Evolutionary conservation across 176 grass and related monocot genomes (phyloP).

Genomic region (Cenchrus purpureus): DNA sequence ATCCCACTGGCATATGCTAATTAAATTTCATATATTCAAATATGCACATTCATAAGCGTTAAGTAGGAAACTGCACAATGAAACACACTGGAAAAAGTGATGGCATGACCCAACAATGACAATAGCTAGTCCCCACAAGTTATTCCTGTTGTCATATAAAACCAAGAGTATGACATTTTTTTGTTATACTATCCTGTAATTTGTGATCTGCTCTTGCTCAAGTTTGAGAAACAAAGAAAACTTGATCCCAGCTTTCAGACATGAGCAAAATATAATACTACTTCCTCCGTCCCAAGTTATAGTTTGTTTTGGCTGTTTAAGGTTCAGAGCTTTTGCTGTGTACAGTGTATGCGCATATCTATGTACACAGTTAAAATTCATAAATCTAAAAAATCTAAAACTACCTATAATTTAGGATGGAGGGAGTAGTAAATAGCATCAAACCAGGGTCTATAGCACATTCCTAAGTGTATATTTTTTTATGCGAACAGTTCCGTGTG

Average conservation of each 20-base stretch:
- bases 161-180: slow-evolving; percentile 6
- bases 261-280: slow-evolving; percentile 9
- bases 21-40: not conserved
- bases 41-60: not conserved
- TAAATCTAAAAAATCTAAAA: no score
- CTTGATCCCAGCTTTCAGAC: not conserved
- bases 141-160: slow-evolving; percentile 1
- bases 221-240: slow-evolving; percentile 26
- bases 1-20: not conserved
- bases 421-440: slow-evolving; percentile 2
- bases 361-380: no score
- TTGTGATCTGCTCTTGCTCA: not conserved
- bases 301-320: no score
- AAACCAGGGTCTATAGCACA: slow-evolving; percentile 5
- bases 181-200: not conserved
- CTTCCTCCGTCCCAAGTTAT: no score
- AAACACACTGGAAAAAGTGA: slow-evolving; percentile 3
- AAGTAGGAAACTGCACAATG: slow-evolving; percentile 9
- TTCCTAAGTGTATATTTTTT: not conserved
- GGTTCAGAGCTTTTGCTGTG: no score
- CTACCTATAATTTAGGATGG: no score
- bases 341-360: no score
- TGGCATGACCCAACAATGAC: not conserved
- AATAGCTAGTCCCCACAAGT: not conserved
- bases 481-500: not conserved